These are phyloP conservation scores for Thielaviopsis ethacetica DNA, from an alignment of 2,329 filamentous ascomycete genomes.

Conservation along the genomic window DNA sequence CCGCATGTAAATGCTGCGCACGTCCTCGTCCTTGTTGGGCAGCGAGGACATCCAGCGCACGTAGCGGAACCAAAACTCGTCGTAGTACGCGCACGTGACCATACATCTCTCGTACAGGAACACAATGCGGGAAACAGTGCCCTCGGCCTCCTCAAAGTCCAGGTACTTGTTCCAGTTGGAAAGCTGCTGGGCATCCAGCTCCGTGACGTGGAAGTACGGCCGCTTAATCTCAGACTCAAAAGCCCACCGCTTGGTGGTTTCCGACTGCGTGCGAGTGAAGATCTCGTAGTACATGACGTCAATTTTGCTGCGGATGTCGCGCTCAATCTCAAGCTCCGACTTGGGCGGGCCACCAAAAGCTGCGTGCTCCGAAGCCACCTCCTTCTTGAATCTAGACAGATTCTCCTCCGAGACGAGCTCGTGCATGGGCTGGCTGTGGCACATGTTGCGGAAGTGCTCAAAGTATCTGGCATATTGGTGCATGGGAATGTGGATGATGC, in stretches of 20 bases:
- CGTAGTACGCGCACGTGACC: conserved; percentile 84
- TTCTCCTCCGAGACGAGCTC: conserved; percentile 57
- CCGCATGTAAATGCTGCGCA: conserved; percentile 79
- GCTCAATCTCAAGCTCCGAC: conserved; percentile 64
- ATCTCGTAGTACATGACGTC: conserved; percentile 67
- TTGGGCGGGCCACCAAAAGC: conserved; percentile 36
- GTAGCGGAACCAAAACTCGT: conserved; percentile 98
- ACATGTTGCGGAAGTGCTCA: conserved; percentile 69
- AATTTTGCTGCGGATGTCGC: conserved; percentile 63
- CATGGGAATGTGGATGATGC: conserved; percentile 79
- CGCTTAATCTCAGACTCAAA: conserved; percentile 91
- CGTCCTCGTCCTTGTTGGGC: conserved; percentile 68
- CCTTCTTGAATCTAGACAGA: conserved; percentile 50
- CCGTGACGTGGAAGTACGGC: conserved; percentile 91
- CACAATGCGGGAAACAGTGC: conserved; percentile 54
- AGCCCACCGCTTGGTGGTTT: conserved; percentile 86
- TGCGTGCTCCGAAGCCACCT: conserved; percentile 50
- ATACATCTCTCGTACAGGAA: conserved; percentile 90
- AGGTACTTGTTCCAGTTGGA: conserved; percentile 91
- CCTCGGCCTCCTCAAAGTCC: conserved; percentile 83
- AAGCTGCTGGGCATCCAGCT: conserved; percentile 72
- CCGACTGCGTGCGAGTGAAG: conserved; percentile 66
- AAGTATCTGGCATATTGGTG: conserved; percentile 94
- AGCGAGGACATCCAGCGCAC: conserved; percentile 83
- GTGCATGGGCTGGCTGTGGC: conserved; percentile 52